Evolutionary conservation across 2,329 filamentous ascomycete species (phyloP).

Genomic region (Trichophyton benhamiae): DNA sequence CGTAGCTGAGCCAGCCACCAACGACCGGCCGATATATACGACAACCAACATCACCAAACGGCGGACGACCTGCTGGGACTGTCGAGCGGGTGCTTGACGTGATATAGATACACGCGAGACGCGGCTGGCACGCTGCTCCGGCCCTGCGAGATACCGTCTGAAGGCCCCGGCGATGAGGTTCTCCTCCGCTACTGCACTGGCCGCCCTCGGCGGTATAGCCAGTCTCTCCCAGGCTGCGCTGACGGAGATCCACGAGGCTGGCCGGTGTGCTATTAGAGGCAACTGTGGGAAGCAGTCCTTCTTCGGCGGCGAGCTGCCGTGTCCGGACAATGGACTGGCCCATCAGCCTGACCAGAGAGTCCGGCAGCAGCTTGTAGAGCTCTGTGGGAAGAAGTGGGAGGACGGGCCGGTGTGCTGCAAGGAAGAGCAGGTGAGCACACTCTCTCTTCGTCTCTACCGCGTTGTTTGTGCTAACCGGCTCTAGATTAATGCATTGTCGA

Average conservation of each 20-base stretch:
- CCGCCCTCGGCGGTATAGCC: constrained; percentile 1
- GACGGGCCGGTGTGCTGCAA: constrained; percentile 75
- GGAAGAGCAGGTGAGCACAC: constrained; percentile 55
- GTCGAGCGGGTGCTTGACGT: background rate
- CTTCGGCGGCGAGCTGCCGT: constrained; percentile 82
- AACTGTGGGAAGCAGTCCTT: constrained; percentile 84
- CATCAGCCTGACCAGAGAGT: constrained; percentile 58
- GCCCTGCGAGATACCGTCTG: background rate
- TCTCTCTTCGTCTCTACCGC: no score
- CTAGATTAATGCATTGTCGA: constrained; percentile 65
- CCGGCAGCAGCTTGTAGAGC: constrained; percentile 63
- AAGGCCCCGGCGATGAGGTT: background rate
- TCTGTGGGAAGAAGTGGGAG: constrained; percentile 82
- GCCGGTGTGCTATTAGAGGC: constrained; percentile 79
- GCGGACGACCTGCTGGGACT: background rate
- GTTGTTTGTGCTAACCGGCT: background rate
- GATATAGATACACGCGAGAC: background rate
- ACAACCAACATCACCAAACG: background rate
- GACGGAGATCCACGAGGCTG: constrained; percentile 60
- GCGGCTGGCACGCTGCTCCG: background rate
- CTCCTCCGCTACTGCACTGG: background rate
- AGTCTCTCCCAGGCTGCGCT: constrained; percentile 5
- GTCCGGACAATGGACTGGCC: constrained; percentile 78
- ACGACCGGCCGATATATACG: background rate
- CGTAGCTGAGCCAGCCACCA: constrained; percentile 2